Conservation (phyloP, 352 stramenopile genomes). For the Aphanomyces cochlioides region DNA sequence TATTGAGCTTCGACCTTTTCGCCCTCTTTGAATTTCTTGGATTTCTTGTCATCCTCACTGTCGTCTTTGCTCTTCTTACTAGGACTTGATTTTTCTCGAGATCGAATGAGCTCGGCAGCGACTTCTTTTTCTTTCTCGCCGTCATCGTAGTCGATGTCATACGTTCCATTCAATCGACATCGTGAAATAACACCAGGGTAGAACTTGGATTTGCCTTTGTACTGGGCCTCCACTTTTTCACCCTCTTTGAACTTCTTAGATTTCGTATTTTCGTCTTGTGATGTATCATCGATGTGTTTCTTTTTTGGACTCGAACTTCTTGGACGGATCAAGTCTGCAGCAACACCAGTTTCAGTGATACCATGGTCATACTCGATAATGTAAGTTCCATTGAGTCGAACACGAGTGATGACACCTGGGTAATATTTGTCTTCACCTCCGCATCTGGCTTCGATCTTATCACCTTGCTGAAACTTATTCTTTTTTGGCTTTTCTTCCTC, state of each 20-base stretch:
- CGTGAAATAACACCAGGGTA: slow-evolving; percentile 68
- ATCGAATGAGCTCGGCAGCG: slow-evolving; percentile 38
- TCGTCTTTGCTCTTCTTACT: slow-evolving; percentile 26
- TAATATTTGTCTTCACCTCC: slow-evolving; percentile 54
- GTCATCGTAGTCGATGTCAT: slow-evolving; percentile 74
- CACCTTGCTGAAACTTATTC: slow-evolving; percentile 41
- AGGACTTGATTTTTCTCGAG: slow-evolving; percentile 34
- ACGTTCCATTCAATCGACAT: slow-evolving; percentile 59
- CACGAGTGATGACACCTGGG: slow-evolving; percentile 46
- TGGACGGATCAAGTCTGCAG: slow-evolving; percentile 31
- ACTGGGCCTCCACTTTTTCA: slow-evolving; percentile 59
- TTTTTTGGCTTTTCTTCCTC: slow-evolving; percentile 40
- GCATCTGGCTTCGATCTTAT: slow-evolving; percentile 48
- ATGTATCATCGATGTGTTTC: slow-evolving; percentile 23
- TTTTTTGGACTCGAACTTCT: slow-evolving; percentile 25
- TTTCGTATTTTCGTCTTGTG: slow-evolving; percentile 31
- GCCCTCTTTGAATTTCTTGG: slow-evolving; percentile 41
- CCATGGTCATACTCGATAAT: slow-evolving; percentile 57
- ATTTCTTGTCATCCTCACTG: slow-evolving; percentile 28
- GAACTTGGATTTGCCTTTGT: slow-evolving; percentile 58
- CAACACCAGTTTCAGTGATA: slow-evolving; percentile 40
- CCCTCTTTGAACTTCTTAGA: slow-evolving; percentile 40
- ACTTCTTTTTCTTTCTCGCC: slow-evolving; percentile 63
- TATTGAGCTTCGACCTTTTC: slow-evolving; percentile 64
- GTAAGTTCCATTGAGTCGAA: slow-evolving; percentile 50